Percentiles rank a stretch among this genome's conserved stretches.
Evolutionary conservation across 2,329 filamentous ascomycete species (phyloP).

Genomic region (Calcarisporium arbuscula): DNA sequence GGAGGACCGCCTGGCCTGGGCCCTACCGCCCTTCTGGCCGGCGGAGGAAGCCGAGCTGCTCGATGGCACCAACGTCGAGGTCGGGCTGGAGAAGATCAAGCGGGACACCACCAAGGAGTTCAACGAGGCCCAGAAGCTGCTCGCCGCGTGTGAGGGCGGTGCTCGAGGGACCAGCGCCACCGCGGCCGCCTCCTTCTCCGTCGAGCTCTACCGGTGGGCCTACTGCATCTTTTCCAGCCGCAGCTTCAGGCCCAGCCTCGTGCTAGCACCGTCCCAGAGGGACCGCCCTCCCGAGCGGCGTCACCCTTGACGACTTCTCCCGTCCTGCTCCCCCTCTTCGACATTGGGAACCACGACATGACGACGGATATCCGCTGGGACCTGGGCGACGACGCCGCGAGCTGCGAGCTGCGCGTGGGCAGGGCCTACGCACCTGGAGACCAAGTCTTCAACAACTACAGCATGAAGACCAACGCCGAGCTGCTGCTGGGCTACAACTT

Average conservation of each 20-base stretch:
- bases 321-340: slow-evolving; percentile 63
- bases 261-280: slow-evolving; percentile 33
- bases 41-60: slow-evolving; percentile 52
- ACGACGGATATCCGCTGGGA: slow-evolving; percentile 55
- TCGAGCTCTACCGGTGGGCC: slow-evolving; percentile 56
- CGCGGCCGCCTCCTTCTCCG: slow-evolving; percentile 30
- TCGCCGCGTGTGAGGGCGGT: no score
- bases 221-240: slow-evolving; percentile 59
- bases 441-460: slow-evolving; percentile 66
- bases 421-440: slow-evolving; percentile 42
- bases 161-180: no score
- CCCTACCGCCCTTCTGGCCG: slow-evolving; percentile 58
- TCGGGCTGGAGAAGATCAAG: slow-evolving; percentile 43
- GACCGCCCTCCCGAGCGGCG: slow-evolving; percentile 21
- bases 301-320: slow-evolving; percentile 53
- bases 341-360: slow-evolving; percentile 66
- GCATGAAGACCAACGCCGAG: slow-evolving; percentile 67
- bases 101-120: slow-evolving; percentile 40
- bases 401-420: slow-evolving; percentile 37
- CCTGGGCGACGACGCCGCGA: slow-evolving; percentile 26
- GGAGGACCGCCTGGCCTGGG: slow-evolving; percentile 41
- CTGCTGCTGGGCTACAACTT: slow-evolving; percentile 60
- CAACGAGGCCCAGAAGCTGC: slow-evolving; percentile 31
- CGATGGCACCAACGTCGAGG: slow-evolving; percentile 45
- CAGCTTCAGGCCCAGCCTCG: slow-evolving; percentile 57